Evolutionary conservation across 768 basidiomycete genomes (phyloP).

Genomic region (Suillus americanus): DNA sequence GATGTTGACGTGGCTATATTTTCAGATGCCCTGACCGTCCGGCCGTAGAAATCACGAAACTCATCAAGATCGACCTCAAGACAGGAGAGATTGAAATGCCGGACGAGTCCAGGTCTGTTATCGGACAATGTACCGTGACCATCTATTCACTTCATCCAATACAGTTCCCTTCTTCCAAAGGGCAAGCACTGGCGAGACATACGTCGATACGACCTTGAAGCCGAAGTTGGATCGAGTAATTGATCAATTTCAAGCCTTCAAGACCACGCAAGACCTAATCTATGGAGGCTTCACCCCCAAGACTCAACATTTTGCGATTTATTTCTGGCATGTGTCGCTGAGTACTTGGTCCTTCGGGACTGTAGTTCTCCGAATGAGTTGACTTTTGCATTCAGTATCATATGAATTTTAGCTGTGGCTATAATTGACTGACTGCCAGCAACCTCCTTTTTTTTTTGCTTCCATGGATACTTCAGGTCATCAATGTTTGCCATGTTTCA

Average conservation of each 20-base stretch:
- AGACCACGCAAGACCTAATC: background rate
- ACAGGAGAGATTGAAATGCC: conserved; percentile 55
- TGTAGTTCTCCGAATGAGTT: background rate
- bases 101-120: conserved; percentile 39
- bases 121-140: background rate
- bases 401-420: background rate
- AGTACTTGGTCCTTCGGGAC: background rate
- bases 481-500: background rate
- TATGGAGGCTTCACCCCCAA: background rate
- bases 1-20: conserved; percentile 8
- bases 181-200: conserved; percentile 37
- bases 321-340: background rate
- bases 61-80: conserved; percentile 45
- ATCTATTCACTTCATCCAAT: conserved; percentile 8
- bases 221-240: conserved; percentile 11
- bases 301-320: background rate
- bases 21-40: conserved; percentile 64
- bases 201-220: conserved; percentile 17
- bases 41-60: conserved; percentile 68
- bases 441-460: background rate
- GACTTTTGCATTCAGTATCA: background rate
- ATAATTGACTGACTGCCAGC: background rate
- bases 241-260: background rate
- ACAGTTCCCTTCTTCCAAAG: conserved; percentile 28
- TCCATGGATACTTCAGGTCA: background rate